These are phyloP conservation scores for Cyclotella sp. DNA, from an alignment of 108 stramenopile genomes.

Conservation along the genomic window DNA sequence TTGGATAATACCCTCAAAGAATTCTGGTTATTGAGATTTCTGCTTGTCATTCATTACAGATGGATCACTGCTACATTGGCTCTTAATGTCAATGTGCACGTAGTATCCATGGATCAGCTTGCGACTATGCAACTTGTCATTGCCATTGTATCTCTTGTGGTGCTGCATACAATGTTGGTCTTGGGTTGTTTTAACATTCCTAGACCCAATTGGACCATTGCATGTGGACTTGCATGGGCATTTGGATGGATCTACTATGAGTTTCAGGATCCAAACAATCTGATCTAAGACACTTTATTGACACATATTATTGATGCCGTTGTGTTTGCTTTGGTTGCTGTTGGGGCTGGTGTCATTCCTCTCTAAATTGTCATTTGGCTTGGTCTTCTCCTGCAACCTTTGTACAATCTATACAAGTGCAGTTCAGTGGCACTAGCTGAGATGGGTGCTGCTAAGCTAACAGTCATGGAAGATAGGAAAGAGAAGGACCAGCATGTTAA, in stretches of 20 bases:
- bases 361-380: constrained; percentile 32
- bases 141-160: constrained; percentile 59
- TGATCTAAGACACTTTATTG: constrained; percentile 57
- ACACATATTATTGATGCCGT: constrained; percentile 37
- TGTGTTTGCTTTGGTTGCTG: constrained; percentile 40
- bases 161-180: constrained; percentile 58
- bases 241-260: constrained; percentile 61
- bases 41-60: constrained; percentile 77
- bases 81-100: constrained; percentile 78
- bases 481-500: no score
- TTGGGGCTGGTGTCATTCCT: constrained; percentile 28
- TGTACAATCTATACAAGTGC: constrained; percentile 43
- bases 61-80: constrained; percentile 86
- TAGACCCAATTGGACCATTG: constrained; percentile 62
- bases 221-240: constrained; percentile 76
- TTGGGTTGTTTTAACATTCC: constrained; percentile 50
- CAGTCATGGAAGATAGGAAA: no score
- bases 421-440: no score
- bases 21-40: constrained; percentile 79
- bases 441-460: no score
- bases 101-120: constrained; percentile 48
- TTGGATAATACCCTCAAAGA: constrained; percentile 28
- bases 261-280: constrained; percentile 54
- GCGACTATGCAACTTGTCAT: constrained; percentile 53
- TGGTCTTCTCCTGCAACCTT: constrained; percentile 17